A percentile compares a stretch with the other conserved stretches of the same genome.
Conservation (phyloP, 169 alveolate species). For the Eimeria falciformis region DNA sequence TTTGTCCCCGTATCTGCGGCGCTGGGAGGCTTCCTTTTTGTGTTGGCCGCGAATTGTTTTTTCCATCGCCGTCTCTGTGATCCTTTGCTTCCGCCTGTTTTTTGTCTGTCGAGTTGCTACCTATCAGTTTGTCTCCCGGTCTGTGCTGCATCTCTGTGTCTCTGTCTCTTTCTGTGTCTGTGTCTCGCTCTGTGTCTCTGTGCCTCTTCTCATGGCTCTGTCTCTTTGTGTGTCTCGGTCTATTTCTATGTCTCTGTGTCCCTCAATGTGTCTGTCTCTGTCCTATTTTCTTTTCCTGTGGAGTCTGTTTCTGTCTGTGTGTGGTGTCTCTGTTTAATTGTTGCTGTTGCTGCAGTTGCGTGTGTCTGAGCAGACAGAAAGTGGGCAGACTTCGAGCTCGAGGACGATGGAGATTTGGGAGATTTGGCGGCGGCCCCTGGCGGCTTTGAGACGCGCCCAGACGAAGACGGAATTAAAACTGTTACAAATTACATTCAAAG, state of each 20-base stretch:
- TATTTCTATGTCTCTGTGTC: neutral
- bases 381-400: constrained; percentile 75
- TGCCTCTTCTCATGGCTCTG: neutral
- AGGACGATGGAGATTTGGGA: constrained; percentile 70
- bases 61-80: too few relatives aligned
- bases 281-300: neutral
- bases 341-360: neutral
- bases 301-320: neutral
- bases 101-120: neutral
- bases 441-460: constrained; percentile 68
- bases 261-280: neutral
- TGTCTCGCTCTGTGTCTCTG: neutral
- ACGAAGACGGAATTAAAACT: constrained; percentile 84
- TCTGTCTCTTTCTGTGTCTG: neutral
- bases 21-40: too few relatives aligned
- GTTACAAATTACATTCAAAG: constrained; percentile 85
- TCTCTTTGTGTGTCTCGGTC: neutral
- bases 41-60: too few relatives aligned
- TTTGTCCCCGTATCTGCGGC: too few relatives aligned
- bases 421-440: constrained; percentile 55
- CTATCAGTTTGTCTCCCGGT: neutral
- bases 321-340: neutral
- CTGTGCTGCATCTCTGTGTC: neutral
- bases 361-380: constrained; percentile 33
- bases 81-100: neutral